Conservation (phyloP, 202 grass and related monocot genomes). For the Brachypodium distachyon region DNA sequence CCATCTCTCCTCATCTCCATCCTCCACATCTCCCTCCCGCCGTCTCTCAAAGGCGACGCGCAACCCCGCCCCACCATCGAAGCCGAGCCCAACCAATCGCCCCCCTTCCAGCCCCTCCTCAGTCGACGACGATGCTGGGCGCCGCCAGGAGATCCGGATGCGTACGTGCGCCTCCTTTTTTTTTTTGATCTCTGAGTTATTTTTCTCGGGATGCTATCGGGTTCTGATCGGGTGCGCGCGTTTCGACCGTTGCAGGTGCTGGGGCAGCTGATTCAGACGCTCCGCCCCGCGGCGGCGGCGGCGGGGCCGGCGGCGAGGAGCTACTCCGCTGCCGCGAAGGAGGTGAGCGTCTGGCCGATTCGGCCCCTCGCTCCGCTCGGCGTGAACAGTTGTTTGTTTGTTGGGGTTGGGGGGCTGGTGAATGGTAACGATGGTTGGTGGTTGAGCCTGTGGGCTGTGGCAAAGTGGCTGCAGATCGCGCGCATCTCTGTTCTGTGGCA, state of each 20-base stretch:
- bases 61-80: not conserved
- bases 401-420: not conserved
- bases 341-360: conserved; percentile 17
- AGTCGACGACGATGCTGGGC: conserved; percentile 47
- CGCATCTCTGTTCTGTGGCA: not conserved
- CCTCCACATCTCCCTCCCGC: not conserved
- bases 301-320: conserved; percentile 13
- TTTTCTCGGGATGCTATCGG: not conserved
- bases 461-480: not conserved
- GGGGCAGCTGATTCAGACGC: conserved; percentile 22
- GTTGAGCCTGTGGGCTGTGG: not conserved
- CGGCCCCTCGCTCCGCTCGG: not conserved
- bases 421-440: not conserved
- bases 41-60: not conserved
- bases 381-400: not conserved
- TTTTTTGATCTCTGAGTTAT: not conserved
- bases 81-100: not conserved
- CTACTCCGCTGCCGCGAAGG: conserved; percentile 48
- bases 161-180: conserved; percentile 26
- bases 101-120: not conserved
- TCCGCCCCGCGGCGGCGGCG: conserved; percentile 27
- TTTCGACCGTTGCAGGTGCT: conserved; percentile 22
- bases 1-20: no score
- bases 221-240: not conserved
- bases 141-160: conserved; percentile 54